A percentile compares a stretch with the other conserved stretches of the same genome.
phyloP scores from a whole-genome alignment of 2,329 filamentous ascomycete species.

The Ophiosphaerella narmari region DNA sequence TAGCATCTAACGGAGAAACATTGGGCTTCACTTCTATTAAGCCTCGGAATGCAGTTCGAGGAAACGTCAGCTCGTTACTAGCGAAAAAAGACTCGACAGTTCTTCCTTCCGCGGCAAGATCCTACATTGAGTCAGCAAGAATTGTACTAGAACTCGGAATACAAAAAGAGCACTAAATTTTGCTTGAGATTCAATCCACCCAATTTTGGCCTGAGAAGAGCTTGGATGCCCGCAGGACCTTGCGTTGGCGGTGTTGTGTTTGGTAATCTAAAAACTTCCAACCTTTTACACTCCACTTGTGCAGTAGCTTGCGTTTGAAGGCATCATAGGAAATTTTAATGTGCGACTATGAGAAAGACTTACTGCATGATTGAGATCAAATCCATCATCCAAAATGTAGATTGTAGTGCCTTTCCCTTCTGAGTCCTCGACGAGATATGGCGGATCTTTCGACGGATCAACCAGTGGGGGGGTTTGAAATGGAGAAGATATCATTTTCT shows the following conservation, averaged over 20 bases:
- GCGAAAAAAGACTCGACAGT: not conserved
- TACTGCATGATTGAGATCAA: conserved; percentile 6
- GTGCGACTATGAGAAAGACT: not conserved
- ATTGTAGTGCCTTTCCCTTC: conserved; percentile 9
- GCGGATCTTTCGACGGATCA: not conserved
- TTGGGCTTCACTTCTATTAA: no score
- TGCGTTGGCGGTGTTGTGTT: no score
- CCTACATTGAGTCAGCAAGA: not conserved
- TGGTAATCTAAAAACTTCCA: not conserved
- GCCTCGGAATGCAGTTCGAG: not conserved
- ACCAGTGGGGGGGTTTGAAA: not conserved
- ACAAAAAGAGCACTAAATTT: not conserved
- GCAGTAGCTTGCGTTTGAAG: no score
- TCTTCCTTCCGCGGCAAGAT: conserved; percentile 1
- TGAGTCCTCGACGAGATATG: conserved; percentile 8
- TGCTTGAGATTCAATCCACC: no score
- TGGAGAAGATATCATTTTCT: conserved; percentile 11
- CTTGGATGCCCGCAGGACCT: no score
- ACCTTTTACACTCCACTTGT: no score
- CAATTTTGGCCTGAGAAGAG: no score
- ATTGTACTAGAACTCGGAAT: no score
- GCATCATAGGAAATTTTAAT: no score
- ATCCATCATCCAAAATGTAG: conserved; percentile 12
- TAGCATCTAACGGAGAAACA: not conserved
- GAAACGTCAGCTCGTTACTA: not conserved